Evolutionary conservation across 2,329 filamentous ascomycete genomes (phyloP).

Genomic region (Exophiala calicioides): DNA sequence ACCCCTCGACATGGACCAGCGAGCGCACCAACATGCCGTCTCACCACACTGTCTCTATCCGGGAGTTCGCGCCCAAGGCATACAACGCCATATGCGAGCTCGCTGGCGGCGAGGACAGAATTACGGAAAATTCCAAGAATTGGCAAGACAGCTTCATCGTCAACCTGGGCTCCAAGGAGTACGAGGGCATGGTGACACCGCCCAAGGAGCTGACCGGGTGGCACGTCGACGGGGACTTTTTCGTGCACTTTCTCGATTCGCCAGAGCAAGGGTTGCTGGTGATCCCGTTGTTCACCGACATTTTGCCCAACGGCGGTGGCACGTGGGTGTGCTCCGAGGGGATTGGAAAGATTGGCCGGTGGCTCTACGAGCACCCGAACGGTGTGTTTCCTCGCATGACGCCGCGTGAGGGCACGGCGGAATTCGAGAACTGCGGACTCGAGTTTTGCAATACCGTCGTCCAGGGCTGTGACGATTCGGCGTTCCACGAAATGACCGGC

Average conservation of each 20-base stretch:
- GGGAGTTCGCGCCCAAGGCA: conserved; percentile 62
- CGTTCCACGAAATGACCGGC: conserved; percentile 56
- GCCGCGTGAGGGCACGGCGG: conserved; percentile 1
- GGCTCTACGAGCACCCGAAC: conserved; percentile 59
- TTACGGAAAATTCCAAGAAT: conserved; percentile 46
- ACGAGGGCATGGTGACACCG: conserved; percentile 51
- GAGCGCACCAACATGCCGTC: conserved; percentile 66
- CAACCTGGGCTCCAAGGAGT: conserved; percentile 62
- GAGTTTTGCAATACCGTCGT: conserved; percentile 44
- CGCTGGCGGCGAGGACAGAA: conserved; percentile 62
- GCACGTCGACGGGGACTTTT: conserved; percentile 74
- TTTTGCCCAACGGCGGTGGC: conserved; percentile 61
- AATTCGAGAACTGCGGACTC: conserved; percentile 14
- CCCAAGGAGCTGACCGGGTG: conserved; percentile 59
- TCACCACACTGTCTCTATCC: conserved; percentile 57
- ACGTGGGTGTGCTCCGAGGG: conserved; percentile 65
- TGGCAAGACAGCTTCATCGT: conserved; percentile 71
- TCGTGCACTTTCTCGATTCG: conserved; percentile 70
- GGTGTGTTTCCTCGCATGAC: conserved; percentile 68
- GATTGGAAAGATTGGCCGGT: neutral
- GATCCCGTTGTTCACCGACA: conserved; percentile 67
- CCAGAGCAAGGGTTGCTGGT: conserved; percentile 69
- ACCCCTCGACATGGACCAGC: conserved; percentile 66
- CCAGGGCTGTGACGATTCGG: conserved; percentile 41
- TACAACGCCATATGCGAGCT: conserved; percentile 68